Base-by-base conservation (phyloP, 441 rosid genomes). In the Arabidopsis lyrata region DNA sequence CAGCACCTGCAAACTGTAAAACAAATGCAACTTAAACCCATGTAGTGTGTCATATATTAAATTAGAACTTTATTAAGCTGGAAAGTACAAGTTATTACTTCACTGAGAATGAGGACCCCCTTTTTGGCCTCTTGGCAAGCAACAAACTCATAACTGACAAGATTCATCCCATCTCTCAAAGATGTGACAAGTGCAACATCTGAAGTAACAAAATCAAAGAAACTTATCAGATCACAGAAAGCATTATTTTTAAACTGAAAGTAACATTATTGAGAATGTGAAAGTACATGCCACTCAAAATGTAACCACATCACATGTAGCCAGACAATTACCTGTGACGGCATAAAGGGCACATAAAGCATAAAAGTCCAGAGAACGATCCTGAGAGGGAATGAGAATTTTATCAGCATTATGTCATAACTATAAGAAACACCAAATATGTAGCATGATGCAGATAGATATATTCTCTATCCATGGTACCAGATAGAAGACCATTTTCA, bases 81-180 rank as follows among this genome's bases (percentile, higher is more conserved):
- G 53, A 12, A 39, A 73, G 61, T 59, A 53, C 0, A 56, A 65
- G 72, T 52, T 61, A 70, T 85, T 90, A 96, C 98, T 83, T 96
- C 98, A 77, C 99, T 96, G 77, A 96, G 98, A 83, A 96, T 93
- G 70, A 96, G 97, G 79, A 96, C 99, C 27, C 99, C 99, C 78
- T 93, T 93, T 86, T 96, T 96, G 14, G 86, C 83, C 60, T 86
- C 98, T 83, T 96, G 99, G 84, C 99, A 96, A 59, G 99, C 97
- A 68, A 96, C 99, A 82, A 96, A 96, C 78, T 96, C 99, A 61
- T 91, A 96, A 77, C 98, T 95, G 71, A 95, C 99, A 77, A 95
- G 98, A 83, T 95, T 95, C 99, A 95, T 93, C 75, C 99, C 99
- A 79, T 95, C 99, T 85, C 99, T 86, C 83, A 95, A 74, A 74